Evolutionary conservation across 2,329 filamentous ascomycete genomes (phyloP).

Genomic region (Diaporthe australafricana): DNA sequence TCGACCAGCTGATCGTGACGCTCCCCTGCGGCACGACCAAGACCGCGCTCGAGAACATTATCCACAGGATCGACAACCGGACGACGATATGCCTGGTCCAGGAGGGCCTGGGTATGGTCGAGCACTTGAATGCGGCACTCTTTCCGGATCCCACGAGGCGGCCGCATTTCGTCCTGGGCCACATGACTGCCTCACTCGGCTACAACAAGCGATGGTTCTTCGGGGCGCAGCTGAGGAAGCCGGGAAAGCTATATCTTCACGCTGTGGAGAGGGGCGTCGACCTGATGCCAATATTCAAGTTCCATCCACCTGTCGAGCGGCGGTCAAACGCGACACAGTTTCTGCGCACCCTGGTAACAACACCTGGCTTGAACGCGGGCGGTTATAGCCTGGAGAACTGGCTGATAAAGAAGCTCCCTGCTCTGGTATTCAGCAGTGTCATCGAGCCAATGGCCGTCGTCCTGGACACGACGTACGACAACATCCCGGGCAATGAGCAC

Average conservation of each 20-base stretch:
- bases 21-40: slow-evolving; percentile 43
- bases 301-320: slow-evolving; percentile 42
- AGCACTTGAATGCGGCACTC: slow-evolving; percentile 77
- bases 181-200: slow-evolving; percentile 61
- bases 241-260: slow-evolving; percentile 51
- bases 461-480: slow-evolving; percentile 80
- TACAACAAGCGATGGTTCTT: slow-evolving; percentile 53
- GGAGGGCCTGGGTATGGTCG: slow-evolving; percentile 77
- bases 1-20: slow-evolving; percentile 48
- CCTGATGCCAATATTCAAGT: slow-evolving; percentile 36
- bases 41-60: slow-evolving; percentile 41
- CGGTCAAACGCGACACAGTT: slow-evolving; percentile 61
- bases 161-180: slow-evolving; percentile 82
- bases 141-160: slow-evolving; percentile 75
- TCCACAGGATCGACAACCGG: slow-evolving; percentile 46
- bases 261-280: slow-evolving; percentile 39
- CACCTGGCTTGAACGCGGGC: slow-evolving; percentile 70
- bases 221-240: slow-evolving; percentile 51
- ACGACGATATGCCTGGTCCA: slow-evolving; percentile 51
- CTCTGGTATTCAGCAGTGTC: slow-evolving; percentile 79
- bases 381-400: slow-evolving; percentile 71
- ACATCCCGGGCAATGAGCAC: slow-evolving; percentile 74
- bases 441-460: slow-evolving; percentile 86
- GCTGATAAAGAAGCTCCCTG: slow-evolving; percentile 80
- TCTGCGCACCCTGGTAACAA: slow-evolving; percentile 71